phyloP scores from a whole-genome alignment of 2,329 filamentous ascomycete species.

The Diplodia intermedia region DNA sequence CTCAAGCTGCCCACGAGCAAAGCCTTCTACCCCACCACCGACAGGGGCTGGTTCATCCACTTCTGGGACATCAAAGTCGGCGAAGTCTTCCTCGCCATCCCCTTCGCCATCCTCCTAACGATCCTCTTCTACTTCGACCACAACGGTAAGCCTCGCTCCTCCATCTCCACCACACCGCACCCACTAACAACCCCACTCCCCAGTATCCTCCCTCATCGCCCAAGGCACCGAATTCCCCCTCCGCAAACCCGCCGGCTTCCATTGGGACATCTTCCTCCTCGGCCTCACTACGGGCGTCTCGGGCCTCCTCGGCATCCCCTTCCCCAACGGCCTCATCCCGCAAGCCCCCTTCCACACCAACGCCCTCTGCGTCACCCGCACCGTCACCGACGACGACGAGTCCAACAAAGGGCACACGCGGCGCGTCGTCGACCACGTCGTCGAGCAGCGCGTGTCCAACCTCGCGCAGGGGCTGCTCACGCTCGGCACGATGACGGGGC shows the following conservation, averaged over 20 bases:
- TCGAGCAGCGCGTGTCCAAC: conserved; percentile 64
- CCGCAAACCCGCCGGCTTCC: conserved; percentile 65
- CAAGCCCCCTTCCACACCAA: conserved; percentile 67
- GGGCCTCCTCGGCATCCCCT: conserved; percentile 63
- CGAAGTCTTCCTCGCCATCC: conserved; percentile 83
- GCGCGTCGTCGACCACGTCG: conserved; percentile 56
- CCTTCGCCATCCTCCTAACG: conserved; percentile 82
- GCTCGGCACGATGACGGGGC: conserved; percentile 64
- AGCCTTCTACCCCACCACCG: conserved; percentile 78
- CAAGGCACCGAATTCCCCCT: conserved; percentile 64
- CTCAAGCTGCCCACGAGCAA: conserved; percentile 76
- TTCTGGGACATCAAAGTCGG: conserved; percentile 79
- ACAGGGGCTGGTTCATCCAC: conserved; percentile 76
- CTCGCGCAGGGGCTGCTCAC: conserved; percentile 62
- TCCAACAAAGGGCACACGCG: conserved; percentile 53
- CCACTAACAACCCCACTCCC: background rate
- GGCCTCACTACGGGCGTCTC: conserved; percentile 63
- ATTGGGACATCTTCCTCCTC: conserved; percentile 67
- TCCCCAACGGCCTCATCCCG: conserved; percentile 66
- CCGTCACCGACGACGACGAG: conserved; percentile 47
- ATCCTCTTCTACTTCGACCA: conserved; percentile 91
- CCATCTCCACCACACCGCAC: conserved; percentile 34
- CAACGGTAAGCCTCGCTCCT: conserved; percentile 54
- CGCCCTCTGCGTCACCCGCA: conserved; percentile 53
- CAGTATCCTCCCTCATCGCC: conserved; percentile 60